Percentiles rank a stretch among this genome's conserved stretches.
These are phyloP conservation scores for Fusarium verticillioides DNA, from an alignment of 2,329 filamentous ascomycete species.

Conservation along the genomic window DNA sequence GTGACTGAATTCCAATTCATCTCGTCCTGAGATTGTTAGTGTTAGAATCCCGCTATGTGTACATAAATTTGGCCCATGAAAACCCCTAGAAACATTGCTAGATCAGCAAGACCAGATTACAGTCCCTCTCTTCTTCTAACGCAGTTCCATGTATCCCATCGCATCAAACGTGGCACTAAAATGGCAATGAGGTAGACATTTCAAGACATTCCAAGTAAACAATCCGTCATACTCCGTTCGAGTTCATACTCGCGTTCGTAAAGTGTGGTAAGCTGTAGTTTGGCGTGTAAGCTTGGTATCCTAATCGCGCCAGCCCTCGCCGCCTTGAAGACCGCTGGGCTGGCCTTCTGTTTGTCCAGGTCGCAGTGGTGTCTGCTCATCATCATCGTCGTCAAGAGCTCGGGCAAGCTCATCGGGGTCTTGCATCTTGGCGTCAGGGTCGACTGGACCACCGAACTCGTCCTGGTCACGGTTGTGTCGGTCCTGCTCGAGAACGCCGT, in stretches of 20 bases:
- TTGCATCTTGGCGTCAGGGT: constrained; percentile 73
- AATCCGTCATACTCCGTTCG: constrained; percentile 36
- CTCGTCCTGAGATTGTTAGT: constrained; percentile 9
- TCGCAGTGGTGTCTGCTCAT: constrained; percentile 48
- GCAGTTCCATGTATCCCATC: background rate
- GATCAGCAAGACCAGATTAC: background rate
- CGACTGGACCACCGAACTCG: constrained; percentile 59
- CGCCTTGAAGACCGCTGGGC: constrained; percentile 56
- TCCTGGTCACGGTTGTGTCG: constrained; percentile 59
- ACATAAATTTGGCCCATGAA: constrained; percentile 11
- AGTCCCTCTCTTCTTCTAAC: constrained; percentile 28
- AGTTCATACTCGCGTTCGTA: constrained; percentile 9
- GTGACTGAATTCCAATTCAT: constrained; percentile 11
- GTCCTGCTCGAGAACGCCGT: constrained; percentile 65
- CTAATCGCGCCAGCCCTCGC: constrained; percentile 60
- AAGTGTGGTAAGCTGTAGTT: background rate
- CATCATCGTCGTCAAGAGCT: constrained; percentile 67
- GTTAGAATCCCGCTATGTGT: constrained; percentile 24
- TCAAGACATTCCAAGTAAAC: constrained; percentile 32
- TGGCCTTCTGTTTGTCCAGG: constrained; percentile 45
- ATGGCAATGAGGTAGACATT: constrained; percentile 2
- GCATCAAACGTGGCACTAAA: background rate
- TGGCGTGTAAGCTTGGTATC: background rate
- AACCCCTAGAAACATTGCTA: background rate
- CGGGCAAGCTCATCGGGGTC: constrained; percentile 73